A percentile compares a stretch with the other conserved stretches of the same genome.
phyloP scores from a whole-genome alignment of 1,139 yeast species.

The Candida pseudoviswanathii region DNA sequence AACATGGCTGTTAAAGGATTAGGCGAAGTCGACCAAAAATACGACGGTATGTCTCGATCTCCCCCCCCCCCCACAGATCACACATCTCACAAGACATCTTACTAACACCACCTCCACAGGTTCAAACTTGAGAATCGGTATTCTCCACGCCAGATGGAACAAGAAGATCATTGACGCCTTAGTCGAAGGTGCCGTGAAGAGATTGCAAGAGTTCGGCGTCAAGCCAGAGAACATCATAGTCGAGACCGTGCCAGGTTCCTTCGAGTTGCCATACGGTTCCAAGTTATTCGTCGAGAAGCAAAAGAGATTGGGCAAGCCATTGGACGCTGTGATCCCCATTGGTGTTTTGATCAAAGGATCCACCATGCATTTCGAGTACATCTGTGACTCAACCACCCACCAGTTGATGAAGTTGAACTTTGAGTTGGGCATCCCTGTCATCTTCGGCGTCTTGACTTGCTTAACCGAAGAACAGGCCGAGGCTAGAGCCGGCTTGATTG shows the following conservation, averaged over 20 bases:
- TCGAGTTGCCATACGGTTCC: constrained; percentile 86
- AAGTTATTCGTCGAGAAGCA: constrained; percentile 53
- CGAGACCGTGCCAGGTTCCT: constrained; percentile 92
- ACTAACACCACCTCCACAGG: constrained; percentile 31
- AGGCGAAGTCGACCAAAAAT: constrained; percentile 69
- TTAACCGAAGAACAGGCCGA: constrained; percentile 92
- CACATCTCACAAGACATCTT: neutral
- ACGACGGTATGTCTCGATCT: constrained; percentile 51
- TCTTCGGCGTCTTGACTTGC: constrained; percentile 92
- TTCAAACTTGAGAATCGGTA: constrained; percentile 70
- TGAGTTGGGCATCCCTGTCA: constrained; percentile 72
- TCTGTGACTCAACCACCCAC: constrained; percentile 86
- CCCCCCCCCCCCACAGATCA: too few species aligned
- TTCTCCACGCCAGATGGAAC: constrained; percentile 97
- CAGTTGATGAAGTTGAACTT: constrained; percentile 84
- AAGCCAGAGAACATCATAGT: constrained; percentile 71
- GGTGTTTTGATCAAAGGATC: constrained; percentile 95
- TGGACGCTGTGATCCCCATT: constrained; percentile 90
- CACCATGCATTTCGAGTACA: constrained; percentile 97
- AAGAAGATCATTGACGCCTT: constrained; percentile 71
- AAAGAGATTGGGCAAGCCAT: constrained; percentile 45
- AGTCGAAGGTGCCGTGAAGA: constrained; percentile 72
- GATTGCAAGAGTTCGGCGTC: constrained; percentile 68
- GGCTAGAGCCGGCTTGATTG: constrained; percentile 86
- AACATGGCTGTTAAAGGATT: constrained; percentile 79